These are phyloP conservation scores for Trametes punicea DNA, from an alignment of 768 basidiomycete species.

Conservation along the genomic window DNA sequence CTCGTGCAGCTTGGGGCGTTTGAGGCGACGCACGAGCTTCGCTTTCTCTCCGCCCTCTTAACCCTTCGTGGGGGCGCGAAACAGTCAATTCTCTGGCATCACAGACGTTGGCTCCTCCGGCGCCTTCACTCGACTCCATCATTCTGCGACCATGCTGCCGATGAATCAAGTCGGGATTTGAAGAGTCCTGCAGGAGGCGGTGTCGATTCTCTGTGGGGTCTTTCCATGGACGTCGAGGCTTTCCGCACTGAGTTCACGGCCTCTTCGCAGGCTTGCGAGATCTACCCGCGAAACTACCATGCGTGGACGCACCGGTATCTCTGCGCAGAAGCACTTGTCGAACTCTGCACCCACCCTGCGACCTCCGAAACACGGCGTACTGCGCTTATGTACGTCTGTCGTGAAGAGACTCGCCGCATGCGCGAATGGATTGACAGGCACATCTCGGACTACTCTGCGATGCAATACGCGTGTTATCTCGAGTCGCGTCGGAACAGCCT, in stretches of 20 bases:
- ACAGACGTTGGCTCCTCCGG: conserved; percentile 62
- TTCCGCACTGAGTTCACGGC: conserved; percentile 49
- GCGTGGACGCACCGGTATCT: conserved; percentile 66
- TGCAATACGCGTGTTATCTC: conserved; percentile 50
- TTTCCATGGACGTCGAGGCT: conserved; percentile 32
- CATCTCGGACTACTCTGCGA: conserved; percentile 64
- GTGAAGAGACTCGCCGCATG: conserved; percentile 36
- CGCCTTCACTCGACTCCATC: conserved; percentile 28
- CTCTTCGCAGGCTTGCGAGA: conserved; percentile 49
- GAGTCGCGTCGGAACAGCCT: conserved; percentile 10
- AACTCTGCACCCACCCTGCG: conserved; percentile 12
- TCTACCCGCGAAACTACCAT: conserved; percentile 71
- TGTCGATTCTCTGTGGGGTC: conserved; percentile 17
- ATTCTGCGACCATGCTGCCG: not conserved
- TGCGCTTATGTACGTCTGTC: conserved; percentile 32
- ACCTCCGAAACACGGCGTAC: not conserved
- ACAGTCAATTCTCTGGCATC: conserved; percentile 66
- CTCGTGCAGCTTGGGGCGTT: conserved; percentile 41
- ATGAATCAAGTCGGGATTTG: not conserved
- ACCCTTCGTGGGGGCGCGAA: conserved; percentile 56
- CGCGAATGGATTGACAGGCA: conserved; percentile 59
- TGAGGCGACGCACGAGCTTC: conserved; percentile 45
- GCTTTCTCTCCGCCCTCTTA: conserved; percentile 43
- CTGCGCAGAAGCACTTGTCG: conserved; percentile 37
- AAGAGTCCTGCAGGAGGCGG: not conserved